Evolutionary conservation across 202 grass and related monocot genomes (phyloP), one percentile per base, ranked within the genome.

Genomic region (Zizania palustris): DNA sequence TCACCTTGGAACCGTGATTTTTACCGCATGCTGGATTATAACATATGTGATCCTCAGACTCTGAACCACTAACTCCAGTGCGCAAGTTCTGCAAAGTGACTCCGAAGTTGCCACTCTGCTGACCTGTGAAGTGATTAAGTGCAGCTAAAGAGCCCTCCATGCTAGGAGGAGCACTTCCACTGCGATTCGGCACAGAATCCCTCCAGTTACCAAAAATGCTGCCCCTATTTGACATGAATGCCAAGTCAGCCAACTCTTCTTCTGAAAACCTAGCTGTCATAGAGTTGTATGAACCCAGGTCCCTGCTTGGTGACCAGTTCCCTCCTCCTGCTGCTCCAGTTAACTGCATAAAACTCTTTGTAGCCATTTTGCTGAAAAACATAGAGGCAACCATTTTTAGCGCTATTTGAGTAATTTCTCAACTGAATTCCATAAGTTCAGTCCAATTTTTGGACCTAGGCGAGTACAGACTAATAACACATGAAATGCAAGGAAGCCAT

Each of bases 141-240:
- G 92, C 77, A 79, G 61, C 84, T 60, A 84, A 85, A 56, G 95
- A 98, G n/a, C 89, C 95, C 81, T 94, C 91, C 87, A 98, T 94
- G 78, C 81, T 93, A 60, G 95, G 95, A 11, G 95, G 95, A 46
- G 95, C 95, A 41, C 95, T 98, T 69, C 87, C 95, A 68, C 95
- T 87, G 16, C 89, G 86, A 83, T 74, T 85, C 22, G 80, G 91
- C 11, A 85, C 69, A 53, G 65, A 72, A 43, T 84, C 73, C 33
- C 43, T 88, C 88, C 82, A 81, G 3, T 71, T 83, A 14, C 72
- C 76, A 57, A 90, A 80, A 79, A 84, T 69, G 33, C 53, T 64
- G 36, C 79, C 66, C 66, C 69, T 65, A 71, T 75, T 80, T 51
- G 68, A 64, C 80, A 86, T 60, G 37, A 85, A 81, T 21, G 69